Evolutionary conservation across 139 green algal genomes (phyloP).

Genomic region (Haematococcus sp.): DNA sequence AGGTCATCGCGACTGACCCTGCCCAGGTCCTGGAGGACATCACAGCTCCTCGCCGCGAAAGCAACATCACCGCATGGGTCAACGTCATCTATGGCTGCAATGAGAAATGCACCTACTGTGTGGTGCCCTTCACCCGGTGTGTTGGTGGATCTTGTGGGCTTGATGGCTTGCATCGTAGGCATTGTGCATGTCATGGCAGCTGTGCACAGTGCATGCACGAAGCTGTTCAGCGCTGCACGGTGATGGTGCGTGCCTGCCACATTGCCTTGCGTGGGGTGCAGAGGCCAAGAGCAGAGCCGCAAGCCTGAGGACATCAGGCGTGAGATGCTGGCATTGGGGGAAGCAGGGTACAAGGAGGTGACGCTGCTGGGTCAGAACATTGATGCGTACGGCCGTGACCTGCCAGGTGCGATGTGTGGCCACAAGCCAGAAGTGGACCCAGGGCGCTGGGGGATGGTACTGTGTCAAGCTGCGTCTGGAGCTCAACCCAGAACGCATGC

Average conservation of each 20-base stretch:
- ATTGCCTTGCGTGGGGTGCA: no score
- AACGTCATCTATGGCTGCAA: conserved; percentile 99
- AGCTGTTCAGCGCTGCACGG: no score
- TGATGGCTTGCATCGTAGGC: no score
- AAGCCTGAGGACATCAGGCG: conserved; percentile 71
- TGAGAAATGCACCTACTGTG: conserved; percentile 97
- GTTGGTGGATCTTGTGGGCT: background rate
- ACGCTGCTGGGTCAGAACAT: conserved; percentile 97
- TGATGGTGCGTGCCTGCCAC: no score
- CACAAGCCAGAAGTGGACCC: no score
- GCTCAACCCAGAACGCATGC: no score
- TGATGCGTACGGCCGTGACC: conserved; percentile 87
- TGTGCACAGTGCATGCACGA: no score
- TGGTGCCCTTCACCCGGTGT: conserved; percentile 88
- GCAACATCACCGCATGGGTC: conserved; percentile 92
- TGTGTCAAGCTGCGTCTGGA: no score
- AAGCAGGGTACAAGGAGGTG: conserved; percentile 90
- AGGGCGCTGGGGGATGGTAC: conserved; percentile 1
- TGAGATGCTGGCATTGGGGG: conserved; percentile 85
- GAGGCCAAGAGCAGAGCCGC: conserved; percentile 90
- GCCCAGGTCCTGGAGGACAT: conserved; percentile 79
- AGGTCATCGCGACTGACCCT: conserved; percentile 14
- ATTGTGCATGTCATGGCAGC: no score
- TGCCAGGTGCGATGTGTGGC: no score
- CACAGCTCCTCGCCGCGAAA: conserved; percentile 73